Base-by-base conservation (phyloP, 2,329 filamentous ascomycete genomes). In the Xylariaceae sp. region DNA sequence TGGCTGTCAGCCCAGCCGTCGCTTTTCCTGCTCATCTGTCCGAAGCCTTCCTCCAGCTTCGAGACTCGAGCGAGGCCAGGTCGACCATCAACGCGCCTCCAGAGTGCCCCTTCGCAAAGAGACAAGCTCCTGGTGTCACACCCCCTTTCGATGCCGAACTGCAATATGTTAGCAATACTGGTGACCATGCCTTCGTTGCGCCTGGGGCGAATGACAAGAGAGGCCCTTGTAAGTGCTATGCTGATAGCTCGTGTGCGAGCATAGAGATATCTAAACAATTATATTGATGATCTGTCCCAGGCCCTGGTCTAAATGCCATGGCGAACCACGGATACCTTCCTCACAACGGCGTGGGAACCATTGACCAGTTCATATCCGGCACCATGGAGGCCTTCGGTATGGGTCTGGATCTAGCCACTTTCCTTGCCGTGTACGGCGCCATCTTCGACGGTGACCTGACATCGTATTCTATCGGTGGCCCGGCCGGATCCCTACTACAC, bases 251-350 rank as follows among this genome's bases (percentile, higher is more conserved):
- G 17, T 41, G 6, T 14, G 17, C 15, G 19, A 12, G n/a, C n/a
- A n/a, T n/a, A n/a, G n/a, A n/a, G n/a, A n/a, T 35, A 36, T 36
- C 33, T 3, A 3, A 15, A 36, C 15, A 14, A n/a, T n/a, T n/a
- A n/a, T 9, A 12, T 4, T 31, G 17, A 27, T 31, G 15, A 22
- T 12, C 14, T 6, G 12, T 33, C 6, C 31, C 27, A 17, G 15
- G 47, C 36, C 47, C 38, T 6, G 12, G 33, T 22, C 14, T 27
- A 22, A 52, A 52, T 17, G 42, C 42, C 33, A 45, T 52, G 45
- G 45, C 45, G 11, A 52, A 52, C 27, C 49, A 52, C n/a, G 45
- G 45, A 19, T 52, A 52, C 4, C 22, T 52, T 15, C 49, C 49
- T 11, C 49, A 49, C 31, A 44, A 44, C 39, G 49, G 49, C 19